phyloP scores from a whole-genome alignment of 129 eudicot genomes.

The Flaveria trinervia region DNA sequence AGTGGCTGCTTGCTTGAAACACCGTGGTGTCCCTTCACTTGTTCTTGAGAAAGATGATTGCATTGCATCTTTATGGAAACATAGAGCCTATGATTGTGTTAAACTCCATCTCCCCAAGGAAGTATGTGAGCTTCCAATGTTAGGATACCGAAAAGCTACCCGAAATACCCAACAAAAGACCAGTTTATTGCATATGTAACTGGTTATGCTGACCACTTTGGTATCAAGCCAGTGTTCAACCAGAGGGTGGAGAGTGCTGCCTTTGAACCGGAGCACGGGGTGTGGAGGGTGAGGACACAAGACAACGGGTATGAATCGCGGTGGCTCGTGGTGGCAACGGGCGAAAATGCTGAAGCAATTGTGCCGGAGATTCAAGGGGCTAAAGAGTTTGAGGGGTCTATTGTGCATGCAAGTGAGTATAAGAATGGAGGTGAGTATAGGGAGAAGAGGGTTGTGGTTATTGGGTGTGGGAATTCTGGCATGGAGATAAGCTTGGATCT shows the following conservation, averaged over 20 bases:
- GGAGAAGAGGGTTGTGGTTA: constrained; percentile 56
- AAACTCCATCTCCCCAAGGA: constrained; percentile 73
- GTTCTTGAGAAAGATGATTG: constrained; percentile 73
- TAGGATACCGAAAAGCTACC: constrained; percentile 55
- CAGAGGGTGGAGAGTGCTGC: constrained; percentile 47
- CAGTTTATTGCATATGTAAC: constrained; percentile 71
- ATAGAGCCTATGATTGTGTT: constrained; percentile 67
- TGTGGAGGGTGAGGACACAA: constrained; percentile 61
- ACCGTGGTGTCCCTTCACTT: constrained; percentile 55
- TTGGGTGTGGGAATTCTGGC: constrained; percentile 91
- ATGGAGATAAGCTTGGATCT: constrained; percentile 86
- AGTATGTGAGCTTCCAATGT: constrained; percentile 64
- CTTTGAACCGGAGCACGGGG: constrained; percentile 39
- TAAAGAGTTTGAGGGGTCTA: constrained; percentile 46
- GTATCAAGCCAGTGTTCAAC: constrained; percentile 62
- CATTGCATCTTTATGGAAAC: constrained; percentile 83
- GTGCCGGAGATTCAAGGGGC: constrained; percentile 59
- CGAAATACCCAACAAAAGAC: constrained; percentile 64
- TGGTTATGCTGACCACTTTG: constrained; percentile 65
- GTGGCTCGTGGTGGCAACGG: constrained; percentile 78
- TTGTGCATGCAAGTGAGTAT: constrained; percentile 65
- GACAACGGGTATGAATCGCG: constrained; percentile 44
- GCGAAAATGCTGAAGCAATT: constrained; percentile 71
- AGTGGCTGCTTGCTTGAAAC: constrained; percentile 64
- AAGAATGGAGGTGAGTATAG: constrained; percentile 52